phyloP scores from a whole-genome alignment of 345 rosid genomes.

The Cardiospermum halicacabum region DNA sequence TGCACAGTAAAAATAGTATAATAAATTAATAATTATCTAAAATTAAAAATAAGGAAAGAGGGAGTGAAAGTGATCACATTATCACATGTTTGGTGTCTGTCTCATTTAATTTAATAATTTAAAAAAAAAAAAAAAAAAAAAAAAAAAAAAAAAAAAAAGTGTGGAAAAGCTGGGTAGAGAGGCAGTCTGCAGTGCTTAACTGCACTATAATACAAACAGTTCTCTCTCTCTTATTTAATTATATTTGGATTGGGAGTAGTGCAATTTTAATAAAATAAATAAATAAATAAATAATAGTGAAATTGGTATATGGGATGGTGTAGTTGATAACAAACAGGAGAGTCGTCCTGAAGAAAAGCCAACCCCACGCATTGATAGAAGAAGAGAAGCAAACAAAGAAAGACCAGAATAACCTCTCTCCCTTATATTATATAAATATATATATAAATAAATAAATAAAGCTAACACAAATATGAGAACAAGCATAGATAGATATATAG shows the following conservation, averaged over 20 bases:
- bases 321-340: slow-evolving; percentile 29
- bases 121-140: neutral
- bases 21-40: no score
- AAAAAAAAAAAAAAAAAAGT: neutral
- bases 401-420: slow-evolving; percentile 22
- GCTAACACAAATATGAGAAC: slow-evolving; percentile 8
- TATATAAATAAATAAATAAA: slow-evolving; percentile 7
- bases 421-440: neutral
- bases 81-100: slow-evolving; percentile 3
- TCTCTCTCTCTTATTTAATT: neutral
- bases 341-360: slow-evolving; percentile 26
- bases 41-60: neutral
- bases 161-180: slow-evolving; percentile 21
- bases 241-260: no score
- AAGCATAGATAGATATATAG: slow-evolving; percentile 9
- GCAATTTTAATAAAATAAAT: neutral
- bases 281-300: neutral
- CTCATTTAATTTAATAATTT: neutral
- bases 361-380: slow-evolving; percentile 26
- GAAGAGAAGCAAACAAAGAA: slow-evolving; percentile 15
- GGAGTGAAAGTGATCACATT: slow-evolving; percentile 8
- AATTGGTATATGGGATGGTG: neutral
- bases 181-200: no score
- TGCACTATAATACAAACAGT: no score
- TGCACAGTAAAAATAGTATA: no score